These are phyloP conservation scores for Phytophthora pseudosyringae DNA, from an alignment of 352 stramenopile species.

Conservation along the genomic window DNA sequence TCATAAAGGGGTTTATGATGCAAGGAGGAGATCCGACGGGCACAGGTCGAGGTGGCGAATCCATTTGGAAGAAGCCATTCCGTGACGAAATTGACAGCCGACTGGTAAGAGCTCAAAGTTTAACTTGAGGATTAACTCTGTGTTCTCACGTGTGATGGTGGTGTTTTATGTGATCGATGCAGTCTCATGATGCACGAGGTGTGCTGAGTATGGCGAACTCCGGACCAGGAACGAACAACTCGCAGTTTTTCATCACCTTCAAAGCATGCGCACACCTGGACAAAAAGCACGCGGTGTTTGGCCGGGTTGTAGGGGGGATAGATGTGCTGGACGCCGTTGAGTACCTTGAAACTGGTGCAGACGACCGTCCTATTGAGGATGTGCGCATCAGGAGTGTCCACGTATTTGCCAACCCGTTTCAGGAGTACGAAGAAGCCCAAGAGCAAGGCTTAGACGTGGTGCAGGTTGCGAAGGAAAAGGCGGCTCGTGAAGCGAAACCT, in stretches of 20 bases:
- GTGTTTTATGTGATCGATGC: slow-evolving; percentile 14
- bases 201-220: slow-evolving; percentile 98
- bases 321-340: slow-evolving; percentile 87
- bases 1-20: slow-evolving; percentile 98
- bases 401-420: slow-evolving; percentile 92
- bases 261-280: slow-evolving; percentile 96
- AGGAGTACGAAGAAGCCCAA: slow-evolving; percentile 80
- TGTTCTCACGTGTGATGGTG: background rate
- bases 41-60: slow-evolving; percentile 94
- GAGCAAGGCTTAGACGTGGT: slow-evolving; percentile 64
- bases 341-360: slow-evolving; percentile 63
- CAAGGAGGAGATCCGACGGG: slow-evolving; percentile 95
- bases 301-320: slow-evolving; percentile 92
- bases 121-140: background rate
- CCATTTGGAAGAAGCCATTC: slow-evolving; percentile 95
- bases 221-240: slow-evolving; percentile 95
- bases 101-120: slow-evolving; percentile 57
- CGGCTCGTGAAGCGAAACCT: slow-evolving; percentile 50
- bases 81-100: slow-evolving; percentile 97
- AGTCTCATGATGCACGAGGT: slow-evolving; percentile 89
- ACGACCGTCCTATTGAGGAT: slow-evolving; percentile 86
- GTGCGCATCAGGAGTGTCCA: slow-evolving; percentile 81
- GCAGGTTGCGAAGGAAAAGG: slow-evolving; percentile 57
- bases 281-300: slow-evolving; percentile 98
- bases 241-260: slow-evolving; percentile 99